A percentile compares a stretch with the other conserved stretches of the same genome.
phyloP scores from a whole-genome alignment of 164 flowering plant species.

The Umbellularia californica region DNA sequence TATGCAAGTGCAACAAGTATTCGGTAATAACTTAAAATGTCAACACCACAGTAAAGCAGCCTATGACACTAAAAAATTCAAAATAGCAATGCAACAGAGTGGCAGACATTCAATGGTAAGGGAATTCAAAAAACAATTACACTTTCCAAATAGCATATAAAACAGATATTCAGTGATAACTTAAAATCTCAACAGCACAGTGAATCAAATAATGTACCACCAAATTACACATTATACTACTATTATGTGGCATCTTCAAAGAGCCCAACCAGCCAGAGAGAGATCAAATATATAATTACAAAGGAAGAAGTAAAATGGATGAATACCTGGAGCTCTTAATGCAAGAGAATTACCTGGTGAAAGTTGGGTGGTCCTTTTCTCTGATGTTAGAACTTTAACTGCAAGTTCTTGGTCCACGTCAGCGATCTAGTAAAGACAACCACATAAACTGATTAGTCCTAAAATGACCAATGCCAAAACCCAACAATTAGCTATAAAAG shows the following conservation, averaged over 20 bases:
- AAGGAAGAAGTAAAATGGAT: constrained; percentile 1
- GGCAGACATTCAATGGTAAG: no score
- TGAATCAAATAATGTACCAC: no score
- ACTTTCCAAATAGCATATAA: no score
- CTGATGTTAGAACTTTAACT: constrained; percentile 72
- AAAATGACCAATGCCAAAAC: constrained; percentile 6
- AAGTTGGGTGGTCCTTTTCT: constrained; percentile 56
- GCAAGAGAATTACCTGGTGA: constrained; percentile 59
- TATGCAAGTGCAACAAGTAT: no score
- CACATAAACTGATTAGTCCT: constrained; percentile 15
- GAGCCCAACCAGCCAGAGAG: no score
- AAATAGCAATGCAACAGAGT: not conserved
- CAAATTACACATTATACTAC: no score
- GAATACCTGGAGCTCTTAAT: not conserved
- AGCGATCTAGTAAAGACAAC: constrained; percentile 55
- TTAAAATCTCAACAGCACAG: no score
- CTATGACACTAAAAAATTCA: no score
- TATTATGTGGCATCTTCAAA: no score
- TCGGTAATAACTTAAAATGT: no score
- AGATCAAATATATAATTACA: not conserved
- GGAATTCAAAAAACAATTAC: no score
- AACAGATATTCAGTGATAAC: no score
- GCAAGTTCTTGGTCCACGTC: constrained; percentile 73
- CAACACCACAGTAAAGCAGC: not conserved
- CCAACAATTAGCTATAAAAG: not conserved